Conservation (phyloP, 2,329 filamentous ascomycete species). For the Neonectria hederae region DNA sequence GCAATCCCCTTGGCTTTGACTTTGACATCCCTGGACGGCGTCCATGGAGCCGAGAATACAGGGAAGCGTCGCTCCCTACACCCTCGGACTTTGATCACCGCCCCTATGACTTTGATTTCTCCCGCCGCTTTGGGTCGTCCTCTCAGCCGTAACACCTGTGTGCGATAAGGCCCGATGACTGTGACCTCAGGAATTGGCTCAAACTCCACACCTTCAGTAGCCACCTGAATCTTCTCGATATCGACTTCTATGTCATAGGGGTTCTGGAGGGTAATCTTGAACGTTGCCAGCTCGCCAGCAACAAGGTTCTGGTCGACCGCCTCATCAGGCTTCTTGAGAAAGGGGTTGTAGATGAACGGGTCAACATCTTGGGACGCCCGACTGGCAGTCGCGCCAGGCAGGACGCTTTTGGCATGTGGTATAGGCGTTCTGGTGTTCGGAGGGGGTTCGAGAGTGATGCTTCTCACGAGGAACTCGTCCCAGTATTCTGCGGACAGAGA, state of each 20-base stretch:
- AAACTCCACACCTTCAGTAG: constrained; percentile 78
- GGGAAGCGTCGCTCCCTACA: constrained; percentile 86
- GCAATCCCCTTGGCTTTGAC: constrained; percentile 78
- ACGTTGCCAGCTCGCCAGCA: constrained; percentile 78
- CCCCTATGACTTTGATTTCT: constrained; percentile 78
- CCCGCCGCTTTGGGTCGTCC: constrained; percentile 76
- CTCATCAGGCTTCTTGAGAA: constrained; percentile 73
- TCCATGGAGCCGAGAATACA: constrained; percentile 83
- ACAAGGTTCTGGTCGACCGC: constrained; percentile 76
- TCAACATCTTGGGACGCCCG: constrained; percentile 71
- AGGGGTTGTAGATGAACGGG: constrained; percentile 96
- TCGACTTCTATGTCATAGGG: constrained; percentile 93
- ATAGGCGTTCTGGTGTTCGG: constrained; percentile 70
- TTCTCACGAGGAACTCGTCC: constrained; percentile 93
- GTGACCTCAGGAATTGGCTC: constrained; percentile 71
- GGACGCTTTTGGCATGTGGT: constrained; percentile 67
- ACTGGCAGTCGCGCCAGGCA: constrained; percentile 60
- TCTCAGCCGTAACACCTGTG: constrained; percentile 78
- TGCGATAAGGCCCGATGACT: constrained; percentile 81
- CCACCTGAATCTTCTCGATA: constrained; percentile 81
- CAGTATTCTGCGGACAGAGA: constrained; percentile 85
- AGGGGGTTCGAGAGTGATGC: constrained; percentile 74
- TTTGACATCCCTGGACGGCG: constrained; percentile 73
- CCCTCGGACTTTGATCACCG: constrained; percentile 79
- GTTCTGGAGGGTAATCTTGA: constrained; percentile 88